These are phyloP conservation scores for Rhodotorula glutinis DNA, from an alignment of 1,284 basidiomycete genomes.

Conservation along the genomic window DNA sequence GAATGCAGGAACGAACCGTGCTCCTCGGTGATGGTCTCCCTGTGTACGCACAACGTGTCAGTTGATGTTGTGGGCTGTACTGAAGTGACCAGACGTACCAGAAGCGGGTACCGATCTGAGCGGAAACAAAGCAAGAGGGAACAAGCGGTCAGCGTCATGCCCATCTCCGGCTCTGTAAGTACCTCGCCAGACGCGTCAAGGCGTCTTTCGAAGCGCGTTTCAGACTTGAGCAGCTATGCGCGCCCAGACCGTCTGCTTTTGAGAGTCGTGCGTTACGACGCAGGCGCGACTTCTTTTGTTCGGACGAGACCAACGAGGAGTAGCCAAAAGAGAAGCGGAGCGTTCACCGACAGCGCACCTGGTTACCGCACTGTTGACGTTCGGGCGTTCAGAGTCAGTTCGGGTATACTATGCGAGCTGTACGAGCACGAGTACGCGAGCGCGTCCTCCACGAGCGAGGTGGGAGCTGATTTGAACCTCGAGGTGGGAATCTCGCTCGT, in stretches of 20 bases:
- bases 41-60: neutral
- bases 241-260: too few species aligned
- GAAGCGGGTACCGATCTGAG: slow-evolving; percentile 64
- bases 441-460: too few species aligned
- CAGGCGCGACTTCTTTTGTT: neutral
- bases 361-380: slow-evolving; percentile 14
- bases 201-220: neutral
- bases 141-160: neutral
- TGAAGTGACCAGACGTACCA: slow-evolving; percentile 67
- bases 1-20: slow-evolving; percentile 56
- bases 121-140: neutral
- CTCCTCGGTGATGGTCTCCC: slow-evolving; percentile 78
- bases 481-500: too few species aligned
- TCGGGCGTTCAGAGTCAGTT: too few species aligned
- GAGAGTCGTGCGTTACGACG: neutral
- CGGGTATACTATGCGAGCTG: too few species aligned
- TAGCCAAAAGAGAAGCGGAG: too few species aligned
- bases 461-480: too few species aligned
- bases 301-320: too few species aligned
- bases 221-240: too few species aligned
- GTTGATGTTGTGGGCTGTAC: neutral
- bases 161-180: neutral
- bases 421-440: too few species aligned
- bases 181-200: neutral
- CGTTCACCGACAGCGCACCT: neutral